These are phyloP conservation scores for Phytopythium oedochilum DNA, from an alignment of 352 stramenopile genomes.

Conservation along the genomic window DNA sequence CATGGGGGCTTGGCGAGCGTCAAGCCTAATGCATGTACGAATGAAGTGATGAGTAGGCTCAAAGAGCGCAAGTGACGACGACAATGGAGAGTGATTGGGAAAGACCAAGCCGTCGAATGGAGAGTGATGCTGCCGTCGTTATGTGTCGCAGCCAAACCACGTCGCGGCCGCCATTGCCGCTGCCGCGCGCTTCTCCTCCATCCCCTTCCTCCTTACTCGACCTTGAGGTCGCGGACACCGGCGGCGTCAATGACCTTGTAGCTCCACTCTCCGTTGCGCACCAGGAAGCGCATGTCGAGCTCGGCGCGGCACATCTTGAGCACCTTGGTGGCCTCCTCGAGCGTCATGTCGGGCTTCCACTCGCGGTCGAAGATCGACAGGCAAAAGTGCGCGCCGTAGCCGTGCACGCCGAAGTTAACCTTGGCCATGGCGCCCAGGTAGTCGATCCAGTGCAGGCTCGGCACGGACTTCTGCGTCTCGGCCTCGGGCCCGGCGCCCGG, in stretches of 20 bases:
- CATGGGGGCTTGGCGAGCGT: too few relatives aligned
- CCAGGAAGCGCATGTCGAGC: slow-evolving; percentile 80
- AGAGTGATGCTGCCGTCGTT: background rate
- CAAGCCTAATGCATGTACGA: too few relatives aligned
- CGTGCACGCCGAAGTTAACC: slow-evolving; percentile 85
- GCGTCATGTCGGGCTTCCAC: slow-evolving; percentile 80
- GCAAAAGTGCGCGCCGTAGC: slow-evolving; percentile 83
- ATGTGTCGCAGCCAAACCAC: background rate
- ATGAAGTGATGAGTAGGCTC: background rate
- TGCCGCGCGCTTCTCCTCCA: background rate
- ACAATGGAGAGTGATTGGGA: background rate
- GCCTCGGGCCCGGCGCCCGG: slow-evolving; percentile 18
- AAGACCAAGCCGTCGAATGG: background rate
- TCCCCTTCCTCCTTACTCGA: slow-evolving; percentile 33
- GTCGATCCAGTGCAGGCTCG: slow-evolving; percentile 87
- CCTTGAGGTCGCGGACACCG: slow-evolving; percentile 59
- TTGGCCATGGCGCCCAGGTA: slow-evolving; percentile 84
- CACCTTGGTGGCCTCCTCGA: slow-evolving; percentile 70
- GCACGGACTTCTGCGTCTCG: slow-evolving; percentile 20
- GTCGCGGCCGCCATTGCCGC: too few relatives aligned
- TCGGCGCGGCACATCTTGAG: slow-evolving; percentile 79
- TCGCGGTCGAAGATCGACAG: slow-evolving; percentile 86
- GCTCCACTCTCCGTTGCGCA: slow-evolving; percentile 84
- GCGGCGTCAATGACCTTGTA: slow-evolving; percentile 79
- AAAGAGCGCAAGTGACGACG: background rate